Base-by-base conservation (phyloP, 352 stramenopile species). In the Phytopythium boreale region DNA sequence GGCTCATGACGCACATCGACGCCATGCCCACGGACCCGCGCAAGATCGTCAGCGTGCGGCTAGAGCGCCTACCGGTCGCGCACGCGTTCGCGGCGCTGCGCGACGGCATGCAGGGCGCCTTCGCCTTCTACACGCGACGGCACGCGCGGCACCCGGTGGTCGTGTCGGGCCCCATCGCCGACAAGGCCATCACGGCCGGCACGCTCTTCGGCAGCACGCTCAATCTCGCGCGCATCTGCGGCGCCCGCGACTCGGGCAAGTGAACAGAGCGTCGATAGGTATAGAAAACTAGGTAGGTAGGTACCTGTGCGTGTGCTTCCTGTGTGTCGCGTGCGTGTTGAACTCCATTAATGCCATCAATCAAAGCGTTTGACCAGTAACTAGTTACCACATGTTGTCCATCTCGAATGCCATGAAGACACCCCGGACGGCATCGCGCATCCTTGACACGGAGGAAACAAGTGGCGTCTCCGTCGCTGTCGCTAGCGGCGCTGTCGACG, bases 181-280 rank as follows among this genome's bases (percentile, higher is more conserved):
- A 92, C 68, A 75, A 69, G 56, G 80, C 76, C 55, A 92, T 92
- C 75, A 90, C 82, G 51, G 86, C 86, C 36, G 81, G 84, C 56
- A 84, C 84, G 56, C 75, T 95, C 44, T 95, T 95, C 67, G 84
- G 82, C 43, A 89, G 77, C 64, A 87, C 90, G 24, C 59, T 95
- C 24, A 84, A 78, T 55, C 63, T 95, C 22, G 86, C 86, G 29
- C 80, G 84, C 56, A 88, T 83, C 73, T 91, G 82, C 62, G 84
- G 84, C 22, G 82, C 82, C 41, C 76, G 75, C 39, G 82, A 59
- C 27, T 44, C 31, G 44, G 44, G 19, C 27, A 59, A 59, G 52
- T 59, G 44, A 15, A 20, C n/a, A 26, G 37, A 19, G 37, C 37
- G 44, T 34, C 29, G 29, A 8, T 34, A 50, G 17, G 20, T 15